Conservation (phyloP, 352 stramenopile genomes). For the Phytophthora boehmeriae region DNA sequence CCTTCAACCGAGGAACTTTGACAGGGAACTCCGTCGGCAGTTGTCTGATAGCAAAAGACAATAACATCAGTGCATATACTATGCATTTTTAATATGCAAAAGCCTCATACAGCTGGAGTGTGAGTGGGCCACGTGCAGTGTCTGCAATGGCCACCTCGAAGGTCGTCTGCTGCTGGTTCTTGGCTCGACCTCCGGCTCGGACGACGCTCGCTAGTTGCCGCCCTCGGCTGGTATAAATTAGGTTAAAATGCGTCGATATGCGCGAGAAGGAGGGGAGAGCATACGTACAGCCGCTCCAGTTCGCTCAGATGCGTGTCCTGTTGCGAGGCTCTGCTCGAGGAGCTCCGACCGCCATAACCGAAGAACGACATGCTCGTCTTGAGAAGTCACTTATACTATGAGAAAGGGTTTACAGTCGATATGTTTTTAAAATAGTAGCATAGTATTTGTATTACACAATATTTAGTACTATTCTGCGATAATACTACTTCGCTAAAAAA, state of each 20-base stretch:
- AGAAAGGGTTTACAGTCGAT: slow-evolving; percentile 1
- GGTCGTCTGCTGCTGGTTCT: slow-evolving; percentile 86
- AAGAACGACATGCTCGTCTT: slow-evolving; percentile 64
- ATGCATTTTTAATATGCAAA: slow-evolving; percentile 4
- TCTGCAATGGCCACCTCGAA: slow-evolving; percentile 79
- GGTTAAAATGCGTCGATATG: too few relatives aligned
- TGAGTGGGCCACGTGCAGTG: slow-evolving; percentile 53
- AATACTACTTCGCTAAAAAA: too few relatives aligned
- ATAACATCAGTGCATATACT: background rate
- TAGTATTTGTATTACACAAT: too few relatives aligned
- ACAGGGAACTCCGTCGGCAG: slow-evolving; percentile 75
- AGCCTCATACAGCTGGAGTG: slow-evolving; percentile 51
- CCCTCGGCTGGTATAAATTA: slow-evolving; percentile 53
- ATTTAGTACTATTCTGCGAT: too few relatives aligned
- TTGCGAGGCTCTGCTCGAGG: slow-evolving; percentile 45
- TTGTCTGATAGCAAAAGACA: slow-evolving; percentile 43
- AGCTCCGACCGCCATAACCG: slow-evolving; percentile 51
- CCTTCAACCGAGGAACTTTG: slow-evolving; percentile 67
- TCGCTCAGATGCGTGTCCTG: slow-evolving; percentile 85
- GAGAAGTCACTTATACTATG: background rate
- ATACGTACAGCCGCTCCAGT: slow-evolving; percentile 75
- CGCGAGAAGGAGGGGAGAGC: background rate
- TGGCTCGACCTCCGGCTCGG: slow-evolving; percentile 76
- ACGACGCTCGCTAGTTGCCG: slow-evolving; percentile 84
- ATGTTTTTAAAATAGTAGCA: too few relatives aligned